Evolutionary conservation across 768 basidiomycete genomes (phyloP).

Genomic region (Strobilomyces confusus): DNA sequence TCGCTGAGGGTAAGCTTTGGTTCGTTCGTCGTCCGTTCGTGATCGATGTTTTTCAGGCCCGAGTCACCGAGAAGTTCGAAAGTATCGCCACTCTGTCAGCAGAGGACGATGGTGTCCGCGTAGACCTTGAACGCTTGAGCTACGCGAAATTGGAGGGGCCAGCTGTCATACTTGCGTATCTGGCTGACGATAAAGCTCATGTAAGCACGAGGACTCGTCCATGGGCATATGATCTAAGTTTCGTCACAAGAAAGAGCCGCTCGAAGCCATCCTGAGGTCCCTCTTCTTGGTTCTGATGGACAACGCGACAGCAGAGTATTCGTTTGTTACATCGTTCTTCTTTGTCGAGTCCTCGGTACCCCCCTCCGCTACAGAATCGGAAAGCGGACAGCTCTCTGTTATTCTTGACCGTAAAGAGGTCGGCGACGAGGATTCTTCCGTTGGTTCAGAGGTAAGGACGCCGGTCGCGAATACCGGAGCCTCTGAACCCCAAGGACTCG

Average conservation of each 20-base stretch:
- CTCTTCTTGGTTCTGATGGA: conserved; percentile 88
- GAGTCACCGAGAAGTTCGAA: conserved; percentile 68
- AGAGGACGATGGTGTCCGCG: conserved; percentile 35
- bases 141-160: conserved; percentile 78
- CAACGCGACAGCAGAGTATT: conserved; percentile 90
- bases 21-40: not conserved
- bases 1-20: conserved; percentile 60
- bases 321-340: conserved; percentile 86
- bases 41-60: conserved; percentile 41
- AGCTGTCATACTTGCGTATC: conserved; percentile 74
- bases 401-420: conserved; percentile 35
- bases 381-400: conserved; percentile 33
- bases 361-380: conserved; percentile 33
- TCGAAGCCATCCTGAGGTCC: conserved; percentile 84
- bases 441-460: conserved; percentile 49
- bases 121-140: conserved; percentile 55
- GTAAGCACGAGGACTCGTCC: conserved; percentile 47
- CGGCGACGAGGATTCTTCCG: conserved; percentile 40
- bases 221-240: conserved; percentile 9
- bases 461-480: conserved; percentile 25
- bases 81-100: conserved; percentile 48
- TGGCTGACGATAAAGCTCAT: conserved; percentile 84
- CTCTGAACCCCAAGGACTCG: conserved; percentile 25
- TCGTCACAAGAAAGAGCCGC: conserved; percentile 61
- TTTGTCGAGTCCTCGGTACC: conserved; percentile 29